A percentile compares a stretch with the other conserved stretches of the same genome.
Conservation (phyloP, 2,329 filamentous ascomycete genomes). For the Bipolaris gigantea region DNA sequence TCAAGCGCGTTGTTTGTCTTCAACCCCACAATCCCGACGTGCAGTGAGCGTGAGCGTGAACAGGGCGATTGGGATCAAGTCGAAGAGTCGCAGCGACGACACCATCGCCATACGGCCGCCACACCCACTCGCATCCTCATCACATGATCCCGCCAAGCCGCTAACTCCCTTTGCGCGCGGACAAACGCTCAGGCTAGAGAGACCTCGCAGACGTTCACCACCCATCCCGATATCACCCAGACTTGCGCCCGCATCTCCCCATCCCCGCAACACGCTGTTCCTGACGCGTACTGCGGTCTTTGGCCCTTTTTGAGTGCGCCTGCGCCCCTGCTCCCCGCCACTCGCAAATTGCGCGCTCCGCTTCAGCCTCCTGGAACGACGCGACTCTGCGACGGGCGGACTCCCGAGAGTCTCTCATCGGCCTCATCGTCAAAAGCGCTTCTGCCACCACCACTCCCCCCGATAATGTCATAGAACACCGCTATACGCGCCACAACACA, state of each 20-base stretch:
- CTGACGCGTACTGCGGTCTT: constrained; percentile 38
- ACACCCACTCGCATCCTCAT: constrained; percentile 1
- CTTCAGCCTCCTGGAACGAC: constrained; percentile 30
- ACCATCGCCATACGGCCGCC: constrained; percentile 9
- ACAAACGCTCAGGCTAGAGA: constrained; percentile 17
- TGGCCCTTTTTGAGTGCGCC: constrained; percentile 30
- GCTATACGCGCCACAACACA: constrained; percentile 26
- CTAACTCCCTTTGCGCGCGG: constrained; percentile 14
- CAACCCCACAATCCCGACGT: constrained; percentile 8
- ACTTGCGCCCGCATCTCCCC: constrained; percentile 41
- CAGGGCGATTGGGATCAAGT: background rate
- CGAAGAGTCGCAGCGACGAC: background rate
- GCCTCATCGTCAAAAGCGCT: constrained; percentile 30
- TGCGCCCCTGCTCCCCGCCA: constrained; percentile 28
- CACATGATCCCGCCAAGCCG: constrained; percentile 25
- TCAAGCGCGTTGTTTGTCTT: constrained; percentile 22
- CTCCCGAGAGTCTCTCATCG: constrained; percentile 38
- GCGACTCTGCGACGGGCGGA: constrained; percentile 38
- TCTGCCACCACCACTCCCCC: constrained; percentile 32
- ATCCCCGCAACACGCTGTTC: constrained; percentile 41
- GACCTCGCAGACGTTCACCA: constrained; percentile 26
- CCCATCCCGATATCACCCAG: constrained; percentile 37
- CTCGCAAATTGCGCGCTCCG: constrained; percentile 33
- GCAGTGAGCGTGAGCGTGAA: constrained; percentile 10
- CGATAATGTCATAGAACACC: constrained; percentile 43